Evolutionary conservation across 306 rosid genomes (phyloP).

Genomic region (Ormosia semicastrata): DNA sequence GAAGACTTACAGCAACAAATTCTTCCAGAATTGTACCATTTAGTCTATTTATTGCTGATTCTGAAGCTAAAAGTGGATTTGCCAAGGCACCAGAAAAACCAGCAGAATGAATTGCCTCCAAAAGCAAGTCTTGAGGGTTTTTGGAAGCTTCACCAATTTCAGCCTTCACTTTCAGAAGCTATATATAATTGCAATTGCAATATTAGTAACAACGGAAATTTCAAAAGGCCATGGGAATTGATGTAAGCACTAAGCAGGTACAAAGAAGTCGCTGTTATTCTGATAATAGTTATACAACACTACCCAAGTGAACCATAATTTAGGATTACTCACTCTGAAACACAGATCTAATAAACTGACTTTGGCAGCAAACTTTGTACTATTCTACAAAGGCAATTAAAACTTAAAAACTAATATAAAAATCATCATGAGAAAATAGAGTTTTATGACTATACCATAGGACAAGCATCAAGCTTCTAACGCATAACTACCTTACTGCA

Average conservation of each 20-base stretch:
- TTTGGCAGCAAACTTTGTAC: slow-evolving; percentile 1
- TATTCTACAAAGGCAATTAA: slow-evolving; percentile 2
- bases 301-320: background rate
- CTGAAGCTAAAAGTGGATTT: slow-evolving; percentile 79
- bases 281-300: background rate
- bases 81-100: slow-evolving; percentile 91
- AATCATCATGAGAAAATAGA: background rate
- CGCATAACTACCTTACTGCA: background rate
- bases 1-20: slow-evolving; percentile 79
- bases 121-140: slow-evolving; percentile 77
- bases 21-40: slow-evolving; percentile 69
- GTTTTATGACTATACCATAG: background rate
- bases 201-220: slow-evolving; percentile 10
- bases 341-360: background rate
- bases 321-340: background rate
- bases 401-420: background rate
- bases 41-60: slow-evolving; percentile 60
- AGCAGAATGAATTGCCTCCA: slow-evolving; percentile 87
- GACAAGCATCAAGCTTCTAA: background rate
- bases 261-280: background rate
- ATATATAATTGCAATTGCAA: slow-evolving; percentile 15
- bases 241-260: background rate
- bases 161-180: slow-evolving; percentile 76
- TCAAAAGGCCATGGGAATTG: slow-evolving; percentile 5
- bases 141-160: slow-evolving; percentile 78